Conservation (phyloP, 441 rosid genomes). For the Croton setiger region DNA sequence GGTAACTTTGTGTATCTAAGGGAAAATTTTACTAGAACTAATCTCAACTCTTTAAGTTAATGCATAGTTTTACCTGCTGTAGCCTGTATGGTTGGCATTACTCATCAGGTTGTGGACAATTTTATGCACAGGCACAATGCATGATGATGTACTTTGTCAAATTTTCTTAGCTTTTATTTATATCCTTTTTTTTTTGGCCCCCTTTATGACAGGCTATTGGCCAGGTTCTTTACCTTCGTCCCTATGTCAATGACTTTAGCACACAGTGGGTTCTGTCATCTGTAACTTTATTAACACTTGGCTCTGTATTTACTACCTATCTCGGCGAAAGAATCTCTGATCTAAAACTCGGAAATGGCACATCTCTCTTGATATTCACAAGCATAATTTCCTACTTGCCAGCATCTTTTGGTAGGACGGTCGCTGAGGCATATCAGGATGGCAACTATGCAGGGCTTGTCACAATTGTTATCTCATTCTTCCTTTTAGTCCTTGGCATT, state of each 20-base stretch:
- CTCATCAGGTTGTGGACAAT: background rate
- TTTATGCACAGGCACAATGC: background rate
- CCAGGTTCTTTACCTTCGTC: constrained; percentile 84
- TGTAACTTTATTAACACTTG: constrained; percentile 78
- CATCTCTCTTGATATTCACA: constrained; percentile 89
- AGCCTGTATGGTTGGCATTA: background rate
- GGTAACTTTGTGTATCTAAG: constrained; percentile 2
- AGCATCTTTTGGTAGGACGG: constrained; percentile 92
- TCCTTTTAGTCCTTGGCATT: constrained; percentile 79
- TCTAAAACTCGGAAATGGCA: constrained; percentile 96
- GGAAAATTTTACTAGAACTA: background rate
- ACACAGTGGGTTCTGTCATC: constrained; percentile 86
- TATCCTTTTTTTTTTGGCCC: constrained; percentile 7
- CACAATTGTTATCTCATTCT: constrained; percentile 62
- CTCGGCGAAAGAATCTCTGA: constrained; percentile 90
- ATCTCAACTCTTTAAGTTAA: constrained; percentile 1
- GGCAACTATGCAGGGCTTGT: constrained; percentile 88
- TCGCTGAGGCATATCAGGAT: constrained; percentile 75
- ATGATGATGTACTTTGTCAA: background rate
- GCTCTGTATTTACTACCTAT: constrained; percentile 81
- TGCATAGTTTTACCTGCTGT: background rate
- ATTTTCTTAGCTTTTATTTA: background rate
- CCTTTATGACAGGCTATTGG: constrained; percentile 69
- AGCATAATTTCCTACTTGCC: constrained; percentile 97
- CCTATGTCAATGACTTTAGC: constrained; percentile 87